Evolutionary conservation across 2,329 filamentous ascomycete species (phyloP), one percentile per base, ranked within the genome.

Genomic region (Ceratocystis huliohia): DNA sequence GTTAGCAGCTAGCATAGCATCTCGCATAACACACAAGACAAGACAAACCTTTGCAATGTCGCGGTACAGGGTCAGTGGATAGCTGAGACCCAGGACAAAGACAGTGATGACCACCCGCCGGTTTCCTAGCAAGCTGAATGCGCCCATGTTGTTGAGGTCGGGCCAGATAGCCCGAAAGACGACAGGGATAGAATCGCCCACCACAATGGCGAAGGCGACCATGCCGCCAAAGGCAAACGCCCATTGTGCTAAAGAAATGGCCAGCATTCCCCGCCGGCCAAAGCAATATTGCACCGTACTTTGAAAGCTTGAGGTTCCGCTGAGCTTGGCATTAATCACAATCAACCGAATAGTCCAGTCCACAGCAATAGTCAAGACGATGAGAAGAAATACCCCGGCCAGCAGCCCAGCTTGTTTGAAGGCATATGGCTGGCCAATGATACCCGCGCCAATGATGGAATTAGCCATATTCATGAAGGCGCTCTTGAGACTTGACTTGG

Each of bases 381-480:
- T 77, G 22, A 99, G 82, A 66, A 99, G 82, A 61, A 91, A 72
- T 5, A 93, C 80, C 33, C 94, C 94, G 46, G 89, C 87, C 17
- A 89, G 74, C 71, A 99, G 82, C 5, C 94, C 94, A 6, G 94
- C 94, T 78, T 97, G 92, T 67, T 85, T 85, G 73, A 99, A 88
- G n/a, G 94, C 94, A 76, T 97, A 99, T 13, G 94, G 92, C 77
- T 99, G 94, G 2, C 89, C 85, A 72, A 88, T 87, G 75, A 88
- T 88, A 64, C 85, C 85, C 1, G 85, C 86, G 48, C 85, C 86
- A 71, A 99, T 96, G 74, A 99, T 99, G 72, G 89, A 95, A 78
- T 99, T 99, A 69, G 94, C 93, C 94, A 99, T 99, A 77, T 99
- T 99, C 91, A 97, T 96, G 71, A 99, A 97, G 2, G 94, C 93